Base-by-base conservation (phyloP, 2,329 filamentous ascomycete genomes). In the Lachnellula subtilissima region DNA sequence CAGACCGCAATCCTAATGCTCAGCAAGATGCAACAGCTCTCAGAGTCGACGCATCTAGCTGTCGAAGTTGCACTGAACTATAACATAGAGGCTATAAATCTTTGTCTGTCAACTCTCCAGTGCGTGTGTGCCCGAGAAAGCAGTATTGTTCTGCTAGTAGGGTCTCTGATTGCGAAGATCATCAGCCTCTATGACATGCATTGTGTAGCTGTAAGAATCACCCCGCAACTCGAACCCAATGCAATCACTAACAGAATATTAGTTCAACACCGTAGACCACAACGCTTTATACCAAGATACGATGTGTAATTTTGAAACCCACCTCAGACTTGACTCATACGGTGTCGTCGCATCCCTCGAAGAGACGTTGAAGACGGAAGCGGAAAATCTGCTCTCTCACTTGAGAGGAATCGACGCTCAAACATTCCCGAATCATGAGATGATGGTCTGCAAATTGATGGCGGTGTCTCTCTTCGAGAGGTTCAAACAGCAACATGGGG, bases 151-250 rank as follows among this genome's bases (percentile, higher is more conserved):
- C 12, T 53, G 19, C 28, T 53, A 15, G 32, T 53, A 46, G 42
- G 39, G 22, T 53, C 50, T 19, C 43, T 53, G 42, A 22, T 47
- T 37, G 50, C 50, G 11, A 45, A 53, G 39, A 53, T 53, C 12
- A 53, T 53, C 39, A 45, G 28, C 25, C 46, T 53, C 7, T 53
- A 53, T 39, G 23, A 53, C 15, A 42, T n/a, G 50, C 50, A 40
- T 2, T 53, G 50, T 25, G 42, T 23, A 32, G 50, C 42, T 47
- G 45, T 47, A 47, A 47, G 45, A 32, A 17, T 2, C 23, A 17
- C 3, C 19, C 42, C 42, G 11, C 8, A 15, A 22, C 23, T 3
- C 14, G 2, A 3, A 22, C 4, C 5, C 11, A 15, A 28, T 8
- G 5, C 8, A n/a, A 8, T n/a, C 23, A 14, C 45, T 47, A 22